Evolutionary conservation across 1,284 basidiomycete genomes (phyloP), one percentile per base, ranked within the genome.

Genomic region (Crepidotus sp.): DNA sequence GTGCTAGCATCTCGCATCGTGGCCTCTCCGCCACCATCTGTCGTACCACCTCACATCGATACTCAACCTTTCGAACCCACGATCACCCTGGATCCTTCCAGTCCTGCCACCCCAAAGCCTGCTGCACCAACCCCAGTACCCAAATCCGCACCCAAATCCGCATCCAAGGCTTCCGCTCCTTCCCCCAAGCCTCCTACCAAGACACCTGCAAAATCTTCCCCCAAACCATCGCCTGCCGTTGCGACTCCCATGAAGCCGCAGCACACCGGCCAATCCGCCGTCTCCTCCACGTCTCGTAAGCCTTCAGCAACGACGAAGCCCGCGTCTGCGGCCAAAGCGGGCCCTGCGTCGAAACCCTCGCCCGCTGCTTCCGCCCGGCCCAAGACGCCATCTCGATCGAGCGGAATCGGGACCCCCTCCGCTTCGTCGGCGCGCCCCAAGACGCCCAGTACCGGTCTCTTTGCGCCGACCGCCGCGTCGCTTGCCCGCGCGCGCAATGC

Each of bases 401-500:
- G 26, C 14, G 33, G 26, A 5, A n/a, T 35, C 29, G 14, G 69
- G 51, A 69, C 72, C 33, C 68, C 73, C 33, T 67, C 73, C 19
- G 61, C 62, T 1, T 58, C 59, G 3, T 48, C 61, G 13, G 32
- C 58, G 4, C 66, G 70, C 46, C 63, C 76, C n/a, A 78, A 76
- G 57, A 76, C 75, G 0, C 74, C 74, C 3, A 73, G 73, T 14
- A 62, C 69, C 4, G 77, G 80, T 10, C 59, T 87, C 10, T 85
- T 80, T 55, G 82, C 84, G 10, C 83, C 84, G 1, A 87, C 83
- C 0, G 83, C 83, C 1, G 81, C 84, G 3, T 85, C 84, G 6
- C 71, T 86, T 8, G 83, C 84, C 0, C 71, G 69, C 34, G 69
- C 79, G 32, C 74, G 79, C 36, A 74, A 70, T 55, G 66, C 71